These are phyloP conservation scores for Solanum etuberosum DNA, from an alignment of 257 asterid species.

Conservation along the genomic window DNA sequence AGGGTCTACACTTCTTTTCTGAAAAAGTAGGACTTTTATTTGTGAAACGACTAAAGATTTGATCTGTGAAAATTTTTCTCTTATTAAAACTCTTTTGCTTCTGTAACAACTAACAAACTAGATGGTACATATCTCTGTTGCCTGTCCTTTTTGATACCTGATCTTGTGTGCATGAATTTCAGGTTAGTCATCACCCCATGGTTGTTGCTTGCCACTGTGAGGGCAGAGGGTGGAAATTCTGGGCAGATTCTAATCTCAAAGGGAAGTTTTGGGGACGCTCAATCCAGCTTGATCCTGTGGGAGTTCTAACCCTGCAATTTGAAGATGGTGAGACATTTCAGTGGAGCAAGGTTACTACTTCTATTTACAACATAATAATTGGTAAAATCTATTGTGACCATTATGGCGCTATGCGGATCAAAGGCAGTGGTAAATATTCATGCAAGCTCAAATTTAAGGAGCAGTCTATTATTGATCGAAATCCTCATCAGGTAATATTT, in stretches of 20 bases:
- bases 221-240: slow-evolving; percentile 92
- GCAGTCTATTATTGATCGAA: slow-evolving; percentile 96
- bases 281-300: slow-evolving; percentile 96
- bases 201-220: slow-evolving; percentile 97
- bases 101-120: not conserved
- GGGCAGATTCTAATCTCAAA: slow-evolving; percentile 97
- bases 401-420: slow-evolving; percentile 96
- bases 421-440: slow-evolving; percentile 84
- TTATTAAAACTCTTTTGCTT: not conserved
- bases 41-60: not conserved
- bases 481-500: slow-evolving; percentile 85
- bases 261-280: slow-evolving; percentile 99
- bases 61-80: not conserved
- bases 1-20: slow-evolving; percentile 86
- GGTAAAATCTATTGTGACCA: slow-evolving; percentile 97
- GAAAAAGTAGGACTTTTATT: slow-evolving; percentile 57
- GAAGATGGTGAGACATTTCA: slow-evolving; percentile 94
- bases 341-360: slow-evolving; percentile 99
- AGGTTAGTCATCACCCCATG: slow-evolving; percentile 99
- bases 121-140: not conserved
- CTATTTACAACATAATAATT: slow-evolving; percentile 87
- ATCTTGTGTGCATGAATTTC: slow-evolving; percentile 13
- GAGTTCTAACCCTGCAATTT: slow-evolving; percentile 77
- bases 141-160: not conserved
- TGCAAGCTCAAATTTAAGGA: slow-evolving; percentile 99